Evolutionary conservation across 139 green algal genomes (phyloP), one percentile per base, ranked within the genome.

Genomic region (Picochlorum sp.): DNA sequence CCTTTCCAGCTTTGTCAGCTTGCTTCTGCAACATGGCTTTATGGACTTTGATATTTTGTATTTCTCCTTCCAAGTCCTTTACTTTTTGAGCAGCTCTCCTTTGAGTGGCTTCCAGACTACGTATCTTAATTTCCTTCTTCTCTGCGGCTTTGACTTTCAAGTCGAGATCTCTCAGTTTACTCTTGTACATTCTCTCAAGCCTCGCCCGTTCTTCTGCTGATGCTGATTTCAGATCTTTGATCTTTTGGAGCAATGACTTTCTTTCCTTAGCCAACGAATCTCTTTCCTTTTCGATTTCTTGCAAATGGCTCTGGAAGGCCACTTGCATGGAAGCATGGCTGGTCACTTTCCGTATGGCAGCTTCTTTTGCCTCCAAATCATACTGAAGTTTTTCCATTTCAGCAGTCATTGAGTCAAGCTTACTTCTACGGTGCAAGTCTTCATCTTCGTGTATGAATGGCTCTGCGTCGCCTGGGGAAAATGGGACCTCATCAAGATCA

Each of bases 21-120:
- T 83, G 75, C 44, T 70, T 66, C 31, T 73, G 57, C 31, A 83
- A 60, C 4, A 61, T 20, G 9, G 85, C 80, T 72, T 89, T 88
- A 59, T 90, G 79, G 56, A 80, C 62, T 70, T 94, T 94, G 67
- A 96, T 92, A 49, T 71, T 56, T 10, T 49, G n/a, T 56, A 95
- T 95, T 65, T 96, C 88, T 3, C 44, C 63, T 18, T 87, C 57
- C 50, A 96, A 76, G 49, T 78, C 74, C 23, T 70, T 67, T 60
- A 72, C 81, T 11, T 52, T 74, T 7, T 75, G 67, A 63, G 80
- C 62, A 15, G 58, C 67, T 37, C 70, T 66, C 0, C 24, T 31
- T 70, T 88, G 71, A 18, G 78, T 65, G 14, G 51, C 58, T 64
- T 84, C 80, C 57, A 81, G 24, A 45, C 82, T 59, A 7, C 31